A percentile compares a stretch with the other conserved stretches of the same genome.
These are phyloP conservation scores for Diversispora epigaea DNA, from an alignment of 192 early-diverging fungal genomes.

Conservation along the genomic window DNA sequence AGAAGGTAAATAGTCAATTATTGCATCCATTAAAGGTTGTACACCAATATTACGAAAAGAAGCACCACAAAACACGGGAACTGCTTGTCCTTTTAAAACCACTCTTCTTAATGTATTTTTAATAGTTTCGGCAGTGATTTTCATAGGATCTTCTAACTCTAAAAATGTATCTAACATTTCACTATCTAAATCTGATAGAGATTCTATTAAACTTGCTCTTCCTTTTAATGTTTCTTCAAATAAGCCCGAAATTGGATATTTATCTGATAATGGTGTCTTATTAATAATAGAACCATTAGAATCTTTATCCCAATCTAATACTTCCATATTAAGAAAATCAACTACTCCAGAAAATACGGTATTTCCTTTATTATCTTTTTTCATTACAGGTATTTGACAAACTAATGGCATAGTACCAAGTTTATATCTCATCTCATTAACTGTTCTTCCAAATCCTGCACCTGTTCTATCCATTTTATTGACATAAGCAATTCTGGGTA, in stretches of 20 bases:
- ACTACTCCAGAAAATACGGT: slow-evolving; percentile 61
- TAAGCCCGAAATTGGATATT: slow-evolving; percentile 38
- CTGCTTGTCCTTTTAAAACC: slow-evolving; percentile 64
- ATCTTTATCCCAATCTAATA: slow-evolving; percentile 59
- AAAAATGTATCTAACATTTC: slow-evolving; percentile 83
- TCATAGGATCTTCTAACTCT: slow-evolving; percentile 73
- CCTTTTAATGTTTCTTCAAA: slow-evolving; percentile 53
- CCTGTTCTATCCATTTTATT: slow-evolving; percentile 96
- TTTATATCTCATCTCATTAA: slow-evolving; percentile 57
- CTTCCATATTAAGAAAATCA: slow-evolving; percentile 74
- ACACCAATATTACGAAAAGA: slow-evolving; percentile 89
- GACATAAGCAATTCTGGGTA: slow-evolving; percentile 86
- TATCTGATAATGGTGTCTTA: slow-evolving; percentile 36
- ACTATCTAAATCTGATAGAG: slow-evolving; percentile 80
- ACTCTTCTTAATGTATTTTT: slow-evolving; percentile 67
- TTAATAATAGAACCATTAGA: slow-evolving; percentile 46
- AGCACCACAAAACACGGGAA: slow-evolving; percentile 88
- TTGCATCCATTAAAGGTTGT: slow-evolving; percentile 88
- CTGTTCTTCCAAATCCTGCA: slow-evolving; percentile 60
- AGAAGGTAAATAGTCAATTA: slow-evolving; percentile 80
- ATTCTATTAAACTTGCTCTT: slow-evolving; percentile 74
- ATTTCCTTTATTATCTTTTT: slow-evolving; percentile 37
- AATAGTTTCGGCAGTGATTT: slow-evolving; percentile 61
- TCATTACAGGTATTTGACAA: slow-evolving; percentile 69
- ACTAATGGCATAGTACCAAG: slow-evolving; percentile 66